A percentile compares a stretch with the other conserved stretches of the same genome.
These are phyloP conservation scores for Lactarius sp. DNA, from an alignment of 768 basidiomycete genomes.

Conservation along the genomic window DNA sequence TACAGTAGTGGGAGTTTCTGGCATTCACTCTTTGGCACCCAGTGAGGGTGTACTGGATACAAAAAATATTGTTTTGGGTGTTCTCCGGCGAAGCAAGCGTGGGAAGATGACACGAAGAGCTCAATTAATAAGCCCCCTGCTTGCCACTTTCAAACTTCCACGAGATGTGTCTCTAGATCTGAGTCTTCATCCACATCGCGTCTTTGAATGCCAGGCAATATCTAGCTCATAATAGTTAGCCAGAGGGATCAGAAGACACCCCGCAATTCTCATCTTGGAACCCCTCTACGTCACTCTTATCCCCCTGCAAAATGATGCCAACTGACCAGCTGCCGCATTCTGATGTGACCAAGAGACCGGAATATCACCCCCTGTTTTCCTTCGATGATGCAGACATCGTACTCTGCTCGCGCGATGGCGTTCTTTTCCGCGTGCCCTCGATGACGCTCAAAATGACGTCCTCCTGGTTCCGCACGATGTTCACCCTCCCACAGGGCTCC, in stretches of 20 bases:
- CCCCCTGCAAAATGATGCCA: not conserved
- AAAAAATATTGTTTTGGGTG: too few species aligned
- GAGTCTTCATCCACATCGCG: not conserved
- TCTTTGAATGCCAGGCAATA: not conserved
- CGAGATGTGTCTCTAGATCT: not conserved
- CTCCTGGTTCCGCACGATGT: conserved; percentile 59
- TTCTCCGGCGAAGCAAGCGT: not conserved
- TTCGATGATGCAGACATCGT: conserved; percentile 57
- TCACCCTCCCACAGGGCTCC: conserved; percentile 46
- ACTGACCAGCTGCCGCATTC: not conserved
- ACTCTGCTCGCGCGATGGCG: conserved; percentile 46
- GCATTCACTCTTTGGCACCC: too few species aligned
- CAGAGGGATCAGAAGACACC: not conserved
- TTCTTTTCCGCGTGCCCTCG: conserved; percentile 54
- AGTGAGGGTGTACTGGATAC: too few species aligned
- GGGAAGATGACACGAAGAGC: not conserved
- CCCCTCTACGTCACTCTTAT: not conserved
- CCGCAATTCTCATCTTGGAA: not conserved
- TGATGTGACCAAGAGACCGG: not conserved
- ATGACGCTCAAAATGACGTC: conserved; percentile 59
- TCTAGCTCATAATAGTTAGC: not conserved
- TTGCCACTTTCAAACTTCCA: not conserved
- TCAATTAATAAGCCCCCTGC: too few species aligned
- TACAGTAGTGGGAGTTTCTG: too few species aligned
- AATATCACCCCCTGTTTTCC: conserved; percentile 48